A percentile compares a stretch with the other conserved stretches of the same genome.
Conservation (phyloP, 2,329 filamentous ascomycete species). For the Aschersonia sp. region DNA sequence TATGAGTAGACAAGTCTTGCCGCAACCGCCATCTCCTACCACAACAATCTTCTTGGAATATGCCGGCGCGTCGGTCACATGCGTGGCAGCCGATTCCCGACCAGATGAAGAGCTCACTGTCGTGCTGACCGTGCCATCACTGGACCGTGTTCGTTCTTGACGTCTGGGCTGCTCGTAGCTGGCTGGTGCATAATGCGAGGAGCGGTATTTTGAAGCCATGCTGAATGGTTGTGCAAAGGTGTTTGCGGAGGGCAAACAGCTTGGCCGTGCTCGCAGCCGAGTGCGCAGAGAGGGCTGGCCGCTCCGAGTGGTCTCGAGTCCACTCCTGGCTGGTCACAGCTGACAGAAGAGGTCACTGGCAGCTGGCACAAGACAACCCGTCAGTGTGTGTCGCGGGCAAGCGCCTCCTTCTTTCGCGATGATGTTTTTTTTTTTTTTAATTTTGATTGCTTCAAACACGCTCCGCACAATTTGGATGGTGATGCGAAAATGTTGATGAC, state of each 20-base stretch:
- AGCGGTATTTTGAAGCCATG: slow-evolving; percentile 43
- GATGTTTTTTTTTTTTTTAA: neutral
- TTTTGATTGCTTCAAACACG: neutral
- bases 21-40: slow-evolving; percentile 92
- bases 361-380: too few relatives aligned
- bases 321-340: neutral
- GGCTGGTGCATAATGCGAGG: slow-evolving; percentile 32
- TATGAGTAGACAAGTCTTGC: slow-evolving; percentile 96
- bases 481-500: slow-evolving; percentile 1
- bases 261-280: neutral
- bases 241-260: neutral
- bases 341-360: too few relatives aligned
- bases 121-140: slow-evolving; percentile 83
- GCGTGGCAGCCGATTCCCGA: slow-evolving; percentile 65
- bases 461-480: too few relatives aligned
- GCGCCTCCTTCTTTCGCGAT: neutral
- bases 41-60: slow-evolving; percentile 99
- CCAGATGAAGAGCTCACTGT: slow-evolving; percentile 62
- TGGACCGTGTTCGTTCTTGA: slow-evolving; percentile 50
- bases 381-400: slow-evolving; percentile 2
- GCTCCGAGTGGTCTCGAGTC: neutral
- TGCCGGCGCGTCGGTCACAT: slow-evolving; percentile 76
- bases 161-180: slow-evolving; percentile 23
- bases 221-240: slow-evolving; percentile 3
- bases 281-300: neutral